These are phyloP conservation scores for Aphanocladium album DNA, from an alignment of 2,329 filamentous ascomycete genomes.

Conservation along the genomic window DNA sequence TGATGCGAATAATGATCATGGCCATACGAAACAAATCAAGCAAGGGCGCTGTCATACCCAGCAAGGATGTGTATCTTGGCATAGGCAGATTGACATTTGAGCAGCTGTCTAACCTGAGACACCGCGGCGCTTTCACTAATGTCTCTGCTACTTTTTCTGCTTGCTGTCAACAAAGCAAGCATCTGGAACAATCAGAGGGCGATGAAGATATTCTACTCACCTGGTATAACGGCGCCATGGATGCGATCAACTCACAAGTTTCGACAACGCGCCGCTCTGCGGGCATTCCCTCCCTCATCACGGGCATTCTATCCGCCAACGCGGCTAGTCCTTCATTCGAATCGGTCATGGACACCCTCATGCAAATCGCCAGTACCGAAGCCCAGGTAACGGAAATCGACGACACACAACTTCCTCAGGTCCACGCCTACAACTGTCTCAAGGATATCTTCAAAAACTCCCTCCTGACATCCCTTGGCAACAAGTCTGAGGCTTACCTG, in stretches of 20 bases:
- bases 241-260: slow-evolving; percentile 67
- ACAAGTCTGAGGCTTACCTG: slow-evolving; percentile 68
- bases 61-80: slow-evolving; percentile 51
- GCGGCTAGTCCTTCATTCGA: slow-evolving; percentile 55
- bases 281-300: slow-evolving; percentile 81
- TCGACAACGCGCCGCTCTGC: slow-evolving; percentile 87
- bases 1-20: slow-evolving; percentile 59
- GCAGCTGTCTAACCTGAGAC: slow-evolving; percentile 76
- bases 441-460: slow-evolving; percentile 89
- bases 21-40: slow-evolving; percentile 46
- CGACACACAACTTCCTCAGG: slow-evolving; percentile 71
- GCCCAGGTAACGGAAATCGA: slow-evolving; percentile 53
- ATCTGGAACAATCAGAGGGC: slow-evolving; percentile 30
- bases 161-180: slow-evolving; percentile 65
- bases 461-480: slow-evolving; percentile 65
- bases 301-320: slow-evolving; percentile 70
- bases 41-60: slow-evolving; percentile 41
- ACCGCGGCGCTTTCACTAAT: slow-evolving; percentile 89
- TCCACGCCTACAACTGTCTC: slow-evolving; percentile 90
- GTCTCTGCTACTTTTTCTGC: slow-evolving; percentile 82
- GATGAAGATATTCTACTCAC: slow-evolving; percentile 46
- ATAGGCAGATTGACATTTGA: slow-evolving; percentile 74
- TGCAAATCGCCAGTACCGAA: slow-evolving; percentile 51
- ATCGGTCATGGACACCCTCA: slow-evolving; percentile 58
- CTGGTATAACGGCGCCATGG: slow-evolving; percentile 70